Evolutionary conservation across 179 eudicot genomes (phyloP).

Genomic region (Silene noctiflora): DNA sequence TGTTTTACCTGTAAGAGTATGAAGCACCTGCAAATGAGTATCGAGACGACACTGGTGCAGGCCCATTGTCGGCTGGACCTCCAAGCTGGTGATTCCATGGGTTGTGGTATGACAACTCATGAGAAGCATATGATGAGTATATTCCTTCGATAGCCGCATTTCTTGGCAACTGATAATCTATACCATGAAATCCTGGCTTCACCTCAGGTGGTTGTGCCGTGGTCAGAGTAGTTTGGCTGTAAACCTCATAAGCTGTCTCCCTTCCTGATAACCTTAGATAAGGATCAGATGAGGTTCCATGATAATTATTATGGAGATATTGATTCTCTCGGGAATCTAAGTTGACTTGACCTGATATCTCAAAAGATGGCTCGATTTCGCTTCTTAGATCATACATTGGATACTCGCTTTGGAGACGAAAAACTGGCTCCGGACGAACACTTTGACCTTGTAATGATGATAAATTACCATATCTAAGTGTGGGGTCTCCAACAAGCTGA

Average conservation of each 20-base stretch:
- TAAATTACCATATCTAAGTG: slow-evolving; percentile 18
- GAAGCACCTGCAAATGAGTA: slow-evolving; percentile 55
- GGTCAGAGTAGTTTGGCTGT: slow-evolving; percentile 24
- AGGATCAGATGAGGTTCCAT: slow-evolving; percentile 40
- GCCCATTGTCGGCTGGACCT: slow-evolving; percentile 23
- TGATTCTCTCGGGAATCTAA: slow-evolving; percentile 23
- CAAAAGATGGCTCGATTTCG: slow-evolving; percentile 25
- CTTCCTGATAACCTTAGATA: slow-evolving; percentile 31
- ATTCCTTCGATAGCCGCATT: slow-evolving; percentile 26
- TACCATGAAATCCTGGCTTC: slow-evolving; percentile 5
- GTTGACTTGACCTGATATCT: slow-evolving; percentile 18
- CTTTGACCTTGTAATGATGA: slow-evolving; percentile 17
- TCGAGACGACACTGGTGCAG: slow-evolving; percentile 35
- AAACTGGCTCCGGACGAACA: slow-evolving; percentile 23
- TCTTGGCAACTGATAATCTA: slow-evolving; percentile 27
- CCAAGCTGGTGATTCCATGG: slow-evolving; percentile 28
- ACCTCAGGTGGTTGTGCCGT: slow-evolving; percentile 25
- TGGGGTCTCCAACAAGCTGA: slow-evolving; percentile 15
- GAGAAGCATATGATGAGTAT: slow-evolving; percentile 33
- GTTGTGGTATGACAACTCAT: slow-evolving; percentile 31
- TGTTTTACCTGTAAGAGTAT: slow-evolving; percentile 31
- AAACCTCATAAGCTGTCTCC: slow-evolving; percentile 29
- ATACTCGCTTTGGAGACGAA: slow-evolving; percentile 51
- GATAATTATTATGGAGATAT: slow-evolving; percentile 32
- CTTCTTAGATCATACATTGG: slow-evolving; percentile 44